phyloP scores from a whole-genome alignment of 2,329 filamentous ascomycete species.

The Colletotrichum musae region DNA sequence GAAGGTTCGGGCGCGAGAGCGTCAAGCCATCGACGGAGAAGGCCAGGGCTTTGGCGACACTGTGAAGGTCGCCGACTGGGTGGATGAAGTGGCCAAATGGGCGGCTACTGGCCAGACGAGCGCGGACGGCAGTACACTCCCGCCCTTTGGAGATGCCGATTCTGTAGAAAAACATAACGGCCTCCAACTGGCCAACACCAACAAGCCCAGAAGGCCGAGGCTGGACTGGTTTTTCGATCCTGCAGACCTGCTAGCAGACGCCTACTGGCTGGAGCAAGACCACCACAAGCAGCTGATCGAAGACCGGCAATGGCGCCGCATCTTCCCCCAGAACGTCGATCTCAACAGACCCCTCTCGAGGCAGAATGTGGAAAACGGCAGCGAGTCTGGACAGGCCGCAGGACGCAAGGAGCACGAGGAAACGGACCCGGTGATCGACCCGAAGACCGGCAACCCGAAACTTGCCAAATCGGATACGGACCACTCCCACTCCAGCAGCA shows the following conservation, averaged over 20 bases:
- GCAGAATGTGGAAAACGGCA: slow-evolving; percentile 44
- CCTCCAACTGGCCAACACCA: slow-evolving; percentile 57
- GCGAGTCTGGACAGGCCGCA: slow-evolving; percentile 25
- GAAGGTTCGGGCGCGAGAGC: slow-evolving; percentile 85
- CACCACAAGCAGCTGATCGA: slow-evolving; percentile 86
- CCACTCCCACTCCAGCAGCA: slow-evolving; percentile 64
- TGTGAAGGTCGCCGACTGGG: slow-evolving; percentile 80
- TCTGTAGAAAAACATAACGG: slow-evolving; percentile 53
- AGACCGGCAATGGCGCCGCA: slow-evolving; percentile 80
- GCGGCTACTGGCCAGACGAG: slow-evolving; percentile 54
- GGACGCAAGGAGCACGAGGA: slow-evolving; percentile 25
- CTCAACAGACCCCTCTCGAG: slow-evolving; percentile 48
- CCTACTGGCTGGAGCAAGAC: slow-evolving; percentile 89
- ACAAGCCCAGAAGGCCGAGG: slow-evolving; percentile 79
- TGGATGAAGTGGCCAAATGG: slow-evolving; percentile 75
- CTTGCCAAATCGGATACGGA: slow-evolving; percentile 55
- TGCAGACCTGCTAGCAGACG: slow-evolving; percentile 89
- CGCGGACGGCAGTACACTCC: slow-evolving; percentile 56
- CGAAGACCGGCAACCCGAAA: slow-evolving; percentile 42
- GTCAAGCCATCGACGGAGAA: slow-evolving; percentile 80
- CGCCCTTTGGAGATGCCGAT: slow-evolving; percentile 63
- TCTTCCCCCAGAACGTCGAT: slow-evolving; percentile 69
- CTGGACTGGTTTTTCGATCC: slow-evolving; percentile 90
- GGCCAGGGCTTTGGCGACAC: slow-evolving; percentile 84
- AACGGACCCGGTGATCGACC: slow-evolving; percentile 15